Evolutionary conservation across 805 yeast species (phyloP).

Genomic region (Candida oleophila): DNA sequence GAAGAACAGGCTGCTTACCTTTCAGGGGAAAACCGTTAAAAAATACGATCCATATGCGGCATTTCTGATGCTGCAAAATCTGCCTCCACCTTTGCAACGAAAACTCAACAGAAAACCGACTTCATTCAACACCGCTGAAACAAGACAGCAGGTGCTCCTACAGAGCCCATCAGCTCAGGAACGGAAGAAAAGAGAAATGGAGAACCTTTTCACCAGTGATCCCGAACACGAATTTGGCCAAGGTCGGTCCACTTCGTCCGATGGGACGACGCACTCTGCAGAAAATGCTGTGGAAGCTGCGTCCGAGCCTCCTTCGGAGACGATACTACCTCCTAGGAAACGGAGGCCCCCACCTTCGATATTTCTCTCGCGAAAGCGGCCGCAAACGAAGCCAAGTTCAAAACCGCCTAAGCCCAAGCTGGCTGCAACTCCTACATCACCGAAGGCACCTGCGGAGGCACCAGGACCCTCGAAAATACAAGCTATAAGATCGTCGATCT

Average conservation of each 20-base stretch:
- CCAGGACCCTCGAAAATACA: background rate
- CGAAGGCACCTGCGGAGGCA: background rate
- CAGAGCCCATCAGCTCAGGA: background rate
- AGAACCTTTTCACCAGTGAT: background rate
- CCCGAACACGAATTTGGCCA: background rate
- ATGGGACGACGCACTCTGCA: background rate
- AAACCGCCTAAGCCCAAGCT: constrained; percentile 6
- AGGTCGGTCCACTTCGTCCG: background rate
- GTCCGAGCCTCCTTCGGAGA: background rate
- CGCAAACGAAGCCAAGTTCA: constrained; percentile 3
- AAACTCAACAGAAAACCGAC: background rate
- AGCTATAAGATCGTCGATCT: constrained; percentile 2
- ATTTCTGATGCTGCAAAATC: constrained; percentile 7
- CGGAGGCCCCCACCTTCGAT: constrained; percentile 16
- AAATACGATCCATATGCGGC: constrained; percentile 26
- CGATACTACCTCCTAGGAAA: constrained; percentile 9
- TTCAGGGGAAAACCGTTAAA: constrained; percentile 14
- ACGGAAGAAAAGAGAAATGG: background rate
- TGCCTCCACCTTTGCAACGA: background rate
- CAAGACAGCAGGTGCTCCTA: background rate
- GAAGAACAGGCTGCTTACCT: constrained; percentile 34
- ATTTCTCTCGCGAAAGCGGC: constrained; percentile 11
- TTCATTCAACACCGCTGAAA: constrained; percentile 2
- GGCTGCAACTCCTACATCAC: background rate
- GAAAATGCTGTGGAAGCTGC: too few species aligned